Conservation (phyloP, 2,329 filamentous ascomycete species). For the Paramyrothecium roridum region DNA sequence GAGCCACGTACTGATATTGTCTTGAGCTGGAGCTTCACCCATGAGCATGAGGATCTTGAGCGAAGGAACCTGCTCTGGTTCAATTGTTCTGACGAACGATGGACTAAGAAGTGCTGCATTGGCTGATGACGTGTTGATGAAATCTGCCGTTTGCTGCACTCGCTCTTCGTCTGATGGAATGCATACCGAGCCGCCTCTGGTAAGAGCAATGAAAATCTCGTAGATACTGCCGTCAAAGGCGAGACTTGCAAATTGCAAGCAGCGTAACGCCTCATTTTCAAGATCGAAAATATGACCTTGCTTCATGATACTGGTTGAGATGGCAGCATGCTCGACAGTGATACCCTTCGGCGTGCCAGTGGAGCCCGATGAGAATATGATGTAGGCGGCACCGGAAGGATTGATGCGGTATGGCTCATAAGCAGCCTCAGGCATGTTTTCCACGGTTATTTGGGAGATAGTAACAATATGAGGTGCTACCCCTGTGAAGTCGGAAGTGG, state of each 20-base stretch:
- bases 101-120: not conserved
- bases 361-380: constrained; percentile 51
- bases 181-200: constrained; percentile 15
- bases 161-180: constrained; percentile 7
- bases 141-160: constrained; percentile 5
- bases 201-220: constrained; percentile 11
- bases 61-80: not conserved
- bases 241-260: constrained; percentile 18
- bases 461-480: not conserved
- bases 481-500: not conserved
- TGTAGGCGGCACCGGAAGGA: constrained; percentile 13
- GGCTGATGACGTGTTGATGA: constrained; percentile 7
- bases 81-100: not conserved
- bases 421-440: too few relatives aligned
- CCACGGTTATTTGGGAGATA: not conserved
- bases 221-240: constrained; percentile 16
- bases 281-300: constrained; percentile 8
- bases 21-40: not conserved
- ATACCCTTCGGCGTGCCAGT: constrained; percentile 48
- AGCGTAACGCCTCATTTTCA: not conserved
- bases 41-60: not conserved
- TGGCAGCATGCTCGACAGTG: constrained; percentile 20
- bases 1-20: not conserved
- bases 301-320: constrained; percentile 5
- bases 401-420: not conserved